Evolutionary conservation across 1,284 basidiomycete genomes (phyloP).

Genomic region (Malassezia dermatis): DNA sequence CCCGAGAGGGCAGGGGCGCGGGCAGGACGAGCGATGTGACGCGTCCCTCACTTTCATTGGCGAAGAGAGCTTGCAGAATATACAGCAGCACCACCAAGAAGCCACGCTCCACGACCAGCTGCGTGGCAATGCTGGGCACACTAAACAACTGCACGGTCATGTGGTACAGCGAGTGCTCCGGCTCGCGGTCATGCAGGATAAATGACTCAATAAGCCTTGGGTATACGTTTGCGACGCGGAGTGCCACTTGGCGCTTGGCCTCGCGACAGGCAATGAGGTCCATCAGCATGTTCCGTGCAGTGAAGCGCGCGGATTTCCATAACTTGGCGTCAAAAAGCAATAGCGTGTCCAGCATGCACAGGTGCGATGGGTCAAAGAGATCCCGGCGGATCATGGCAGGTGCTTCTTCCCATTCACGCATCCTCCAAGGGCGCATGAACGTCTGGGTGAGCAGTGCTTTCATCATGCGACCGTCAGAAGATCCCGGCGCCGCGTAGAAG

Average conservation of each 20-base stretch:
- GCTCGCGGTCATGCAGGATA: constrained; percentile 43
- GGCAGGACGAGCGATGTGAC: constrained; percentile 25
- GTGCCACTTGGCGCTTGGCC: constrained; percentile 68
- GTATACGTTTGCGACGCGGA: constrained; percentile 37
- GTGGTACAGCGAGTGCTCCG: constrained; percentile 43
- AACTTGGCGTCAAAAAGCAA: constrained; percentile 41
- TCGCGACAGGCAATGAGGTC: constrained; percentile 60
- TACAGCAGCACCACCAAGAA: constrained; percentile 31
- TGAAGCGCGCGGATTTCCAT: constrained; percentile 53
- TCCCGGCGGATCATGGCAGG: constrained; percentile 29
- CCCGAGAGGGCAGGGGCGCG: constrained; percentile 21
- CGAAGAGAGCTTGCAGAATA: constrained; percentile 39
- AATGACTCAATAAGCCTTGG: constrained; percentile 42
- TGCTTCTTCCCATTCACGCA: constrained; percentile 18
- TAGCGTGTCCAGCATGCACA: constrained; percentile 36
- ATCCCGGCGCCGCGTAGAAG: constrained; percentile 21
- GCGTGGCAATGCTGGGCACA: constrained; percentile 40
- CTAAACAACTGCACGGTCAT: constrained; percentile 46
- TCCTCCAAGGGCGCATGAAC: constrained; percentile 29
- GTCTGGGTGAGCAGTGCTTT: constrained; percentile 29
- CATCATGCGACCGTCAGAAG: constrained; percentile 24
- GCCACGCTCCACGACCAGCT: constrained; percentile 29
- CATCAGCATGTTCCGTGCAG: constrained; percentile 71
- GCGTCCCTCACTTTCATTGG: constrained; percentile 20
- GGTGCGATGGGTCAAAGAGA: constrained; percentile 31